These are phyloP conservation scores for Flaveria bidentis DNA, from an alignment of 129 eudicot species.

Conservation along the genomic window DNA sequence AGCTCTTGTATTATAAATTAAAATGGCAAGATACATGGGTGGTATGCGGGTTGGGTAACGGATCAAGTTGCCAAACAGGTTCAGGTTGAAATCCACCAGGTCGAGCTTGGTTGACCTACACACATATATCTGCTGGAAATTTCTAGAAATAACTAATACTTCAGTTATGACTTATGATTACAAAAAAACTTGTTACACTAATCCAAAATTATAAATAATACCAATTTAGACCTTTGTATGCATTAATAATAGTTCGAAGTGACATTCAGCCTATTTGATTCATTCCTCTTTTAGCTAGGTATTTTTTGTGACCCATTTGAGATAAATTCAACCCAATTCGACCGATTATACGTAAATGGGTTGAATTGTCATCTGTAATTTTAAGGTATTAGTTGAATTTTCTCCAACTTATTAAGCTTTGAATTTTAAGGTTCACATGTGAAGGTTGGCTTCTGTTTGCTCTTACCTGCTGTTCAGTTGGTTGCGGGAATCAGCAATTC, in stretches of 20 bases:
- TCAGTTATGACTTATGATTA: neutral
- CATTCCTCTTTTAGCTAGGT: neutral
- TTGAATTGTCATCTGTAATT: neutral
- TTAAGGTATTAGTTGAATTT: neutral
- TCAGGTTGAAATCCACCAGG: neutral
- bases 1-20: neutral
- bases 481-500: conserved; percentile 58
- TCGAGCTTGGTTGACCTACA: neutral
- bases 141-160: neutral
- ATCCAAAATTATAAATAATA: neutral
- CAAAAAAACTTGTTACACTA: neutral
- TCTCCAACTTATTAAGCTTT: conserved; percentile 20
- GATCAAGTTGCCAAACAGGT: neutral
- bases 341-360: neutral
- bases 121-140: neutral
- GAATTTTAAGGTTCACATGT: conserved; percentile 46
- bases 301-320: conserved; percentile 1
- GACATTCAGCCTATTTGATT: neutral
- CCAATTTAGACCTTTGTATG: neutral
- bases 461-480: conserved; percentile 55
- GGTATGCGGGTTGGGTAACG: neutral
- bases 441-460: conserved; percentile 52
- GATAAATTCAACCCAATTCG: neutral
- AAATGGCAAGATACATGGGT: neutral
- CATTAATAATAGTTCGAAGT: neutral